phyloP scores from a whole-genome alignment of 805 yeast genomes.

The Starmerella sirachaensis region DNA sequence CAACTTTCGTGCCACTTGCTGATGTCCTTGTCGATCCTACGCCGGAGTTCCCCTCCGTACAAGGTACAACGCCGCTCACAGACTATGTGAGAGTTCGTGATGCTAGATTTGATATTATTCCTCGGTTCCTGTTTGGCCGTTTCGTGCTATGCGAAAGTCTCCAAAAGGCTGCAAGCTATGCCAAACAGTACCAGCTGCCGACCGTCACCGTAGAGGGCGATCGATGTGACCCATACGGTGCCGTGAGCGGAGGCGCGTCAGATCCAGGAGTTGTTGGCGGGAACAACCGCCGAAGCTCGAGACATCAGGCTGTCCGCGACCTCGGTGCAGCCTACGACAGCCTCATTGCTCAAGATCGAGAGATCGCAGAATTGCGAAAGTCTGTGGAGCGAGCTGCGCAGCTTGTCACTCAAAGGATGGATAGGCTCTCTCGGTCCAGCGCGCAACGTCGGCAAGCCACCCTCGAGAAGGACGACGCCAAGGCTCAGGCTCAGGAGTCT shows the following conservation, averaged over 20 bases:
- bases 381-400: no score
- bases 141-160: conserved; percentile 66
- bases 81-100: conserved; percentile 8
- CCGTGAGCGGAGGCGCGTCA: conserved; percentile 61
- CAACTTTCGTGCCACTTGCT: conserved; percentile 83
- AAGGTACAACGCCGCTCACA: conserved; percentile 43
- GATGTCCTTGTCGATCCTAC: conserved; percentile 34
- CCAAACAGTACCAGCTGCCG: conserved; percentile 37
- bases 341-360: no score
- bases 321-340: no score
- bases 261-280: no score
- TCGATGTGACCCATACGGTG: conserved; percentile 71
- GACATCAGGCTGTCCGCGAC: no score
- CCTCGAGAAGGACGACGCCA: neutral
- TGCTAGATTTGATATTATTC: conserved; percentile 43
- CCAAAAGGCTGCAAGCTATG: conserved; percentile 24
- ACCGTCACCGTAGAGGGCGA: conserved; percentile 92
- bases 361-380: no score
- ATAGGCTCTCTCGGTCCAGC: no score
- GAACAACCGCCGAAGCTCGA: no score
- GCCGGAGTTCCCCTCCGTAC: conserved; percentile 10
- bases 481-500: neutral
- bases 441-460: no score
- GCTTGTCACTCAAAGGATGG: no score
- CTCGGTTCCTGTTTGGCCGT: conserved; percentile 68